A percentile compares a stretch with the other conserved stretches of the same genome.
Evolutionary conservation across 106 monocot genomes (phyloP).

Genomic region (Posidonia australis): DNA sequence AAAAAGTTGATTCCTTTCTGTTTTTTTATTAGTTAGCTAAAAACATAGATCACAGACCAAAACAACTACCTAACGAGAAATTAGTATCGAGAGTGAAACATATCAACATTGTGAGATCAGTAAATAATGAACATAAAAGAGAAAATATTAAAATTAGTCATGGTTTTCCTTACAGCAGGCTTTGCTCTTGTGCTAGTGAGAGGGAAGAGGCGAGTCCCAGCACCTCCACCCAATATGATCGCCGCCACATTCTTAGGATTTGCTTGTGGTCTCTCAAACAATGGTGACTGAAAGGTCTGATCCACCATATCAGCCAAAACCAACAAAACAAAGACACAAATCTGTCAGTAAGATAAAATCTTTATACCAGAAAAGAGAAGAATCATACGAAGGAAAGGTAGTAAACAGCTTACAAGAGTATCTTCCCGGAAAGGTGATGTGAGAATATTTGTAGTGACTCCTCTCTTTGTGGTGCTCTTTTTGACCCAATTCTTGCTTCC

Average conservation of each 20-base stretch:
- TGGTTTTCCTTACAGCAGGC: slow-evolving; percentile 81
- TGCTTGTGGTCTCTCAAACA: slow-evolving; percentile 27
- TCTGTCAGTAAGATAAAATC: background rate
- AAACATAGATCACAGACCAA: no score
- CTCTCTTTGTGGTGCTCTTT: background rate
- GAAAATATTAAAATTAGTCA: no score
- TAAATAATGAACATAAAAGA: background rate
- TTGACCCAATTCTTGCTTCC: background rate
- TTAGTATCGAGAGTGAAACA: background rate
- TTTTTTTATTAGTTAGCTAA: no score
- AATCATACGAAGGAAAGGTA: background rate
- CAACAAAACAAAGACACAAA: background rate
- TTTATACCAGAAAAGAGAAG: background rate
- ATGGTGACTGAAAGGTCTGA: slow-evolving; percentile 48
- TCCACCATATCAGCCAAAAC: background rate
- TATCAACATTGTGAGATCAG: background rate
- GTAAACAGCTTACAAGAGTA: slow-evolving; percentile 6
- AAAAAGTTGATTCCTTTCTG: no score
- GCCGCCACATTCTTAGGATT: slow-evolving; percentile 69
- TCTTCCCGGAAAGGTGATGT: slow-evolving; percentile 16
- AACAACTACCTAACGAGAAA: no score
- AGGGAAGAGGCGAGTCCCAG: slow-evolving; percentile 68
- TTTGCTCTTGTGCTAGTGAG: slow-evolving; percentile 77
- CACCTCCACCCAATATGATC: slow-evolving; percentile 77
- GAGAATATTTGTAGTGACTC: slow-evolving; percentile 4